Evolutionary conservation across 768 basidiomycete genomes (phyloP).

Genomic region (Tephrocybe sp.): DNA sequence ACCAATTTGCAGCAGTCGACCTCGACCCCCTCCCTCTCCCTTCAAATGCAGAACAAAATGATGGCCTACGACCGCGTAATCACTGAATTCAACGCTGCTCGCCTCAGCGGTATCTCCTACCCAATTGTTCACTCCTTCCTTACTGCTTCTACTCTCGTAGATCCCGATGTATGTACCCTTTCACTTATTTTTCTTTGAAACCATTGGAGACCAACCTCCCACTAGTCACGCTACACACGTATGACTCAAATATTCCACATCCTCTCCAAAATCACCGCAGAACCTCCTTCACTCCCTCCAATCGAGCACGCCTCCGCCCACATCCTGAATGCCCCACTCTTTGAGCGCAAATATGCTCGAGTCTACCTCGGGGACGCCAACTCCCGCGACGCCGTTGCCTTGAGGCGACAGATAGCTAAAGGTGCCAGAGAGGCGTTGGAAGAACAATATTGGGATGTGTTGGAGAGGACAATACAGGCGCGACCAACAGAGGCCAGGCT

Average conservation of each 20-base stretch:
- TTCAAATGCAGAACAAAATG: conserved; percentile 92
- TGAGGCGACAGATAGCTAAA: conserved; percentile 71
- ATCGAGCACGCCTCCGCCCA: conserved; percentile 79
- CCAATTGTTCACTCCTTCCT: conserved; percentile 73
- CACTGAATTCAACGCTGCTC: conserved; percentile 69
- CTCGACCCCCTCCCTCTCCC: conserved; percentile 51
- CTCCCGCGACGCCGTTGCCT: conserved; percentile 59
- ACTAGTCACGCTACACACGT: conserved; percentile 50
- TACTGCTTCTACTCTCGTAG: conserved; percentile 60
- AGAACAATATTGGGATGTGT: conserved; percentile 81
- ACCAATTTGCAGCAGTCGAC: conserved; percentile 24
- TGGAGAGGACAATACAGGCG: conserved; percentile 81
- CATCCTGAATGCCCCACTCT: conserved; percentile 74
- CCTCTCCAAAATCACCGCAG: conserved; percentile 71
- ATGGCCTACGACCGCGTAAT: conserved; percentile 91
- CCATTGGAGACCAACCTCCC: neutral
- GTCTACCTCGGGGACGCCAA: conserved; percentile 70
- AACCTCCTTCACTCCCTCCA: conserved; percentile 73
- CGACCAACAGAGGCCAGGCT: conserved; percentile 81
- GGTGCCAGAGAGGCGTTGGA: conserved; percentile 84
- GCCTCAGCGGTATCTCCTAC: conserved; percentile 69
- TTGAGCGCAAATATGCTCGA: conserved; percentile 80
- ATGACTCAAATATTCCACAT: conserved; percentile 71
- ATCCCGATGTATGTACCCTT: conserved; percentile 48
- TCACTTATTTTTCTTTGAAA: neutral